Conservation (phyloP, 768 basidiomycete species). For the Daedalea quercina region DNA sequence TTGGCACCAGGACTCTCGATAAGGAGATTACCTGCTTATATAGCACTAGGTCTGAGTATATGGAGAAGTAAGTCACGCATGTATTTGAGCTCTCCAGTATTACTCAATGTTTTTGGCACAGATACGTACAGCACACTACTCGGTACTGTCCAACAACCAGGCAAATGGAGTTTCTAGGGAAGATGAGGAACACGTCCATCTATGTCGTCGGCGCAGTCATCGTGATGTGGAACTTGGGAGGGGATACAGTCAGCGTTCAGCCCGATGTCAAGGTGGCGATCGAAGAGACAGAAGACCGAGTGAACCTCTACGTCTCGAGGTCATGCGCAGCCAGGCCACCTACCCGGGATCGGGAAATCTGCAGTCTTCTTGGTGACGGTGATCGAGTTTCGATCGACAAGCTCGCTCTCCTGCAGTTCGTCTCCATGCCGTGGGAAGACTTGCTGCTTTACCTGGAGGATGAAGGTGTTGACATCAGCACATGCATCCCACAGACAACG, state of each 20-base stretch:
- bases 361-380: not conserved
- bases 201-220: not conserved
- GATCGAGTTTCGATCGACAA: not conserved
- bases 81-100: too few relatives aligned
- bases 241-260: not conserved
- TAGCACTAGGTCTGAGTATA: not conserved
- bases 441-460: constrained; percentile 7
- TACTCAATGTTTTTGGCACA: not conserved
- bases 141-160: not conserved
- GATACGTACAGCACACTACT: not conserved
- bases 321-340: not conserved
- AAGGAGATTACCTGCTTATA: not conserved
- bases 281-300: not conserved
- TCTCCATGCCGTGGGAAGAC: not conserved
- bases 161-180: not conserved
- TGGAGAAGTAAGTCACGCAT: not conserved
- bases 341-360: not conserved
- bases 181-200: not conserved
- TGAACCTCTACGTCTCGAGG: not conserved
- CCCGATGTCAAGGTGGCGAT: not conserved
- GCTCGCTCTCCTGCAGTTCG: not conserved
- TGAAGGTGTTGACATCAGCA: not conserved
- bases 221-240: not conserved
- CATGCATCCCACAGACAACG: too few relatives aligned
- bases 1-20: not conserved